Conservation (phyloP, 73 alveolate genomes). For the Paraurostyla sp. region DNA sequence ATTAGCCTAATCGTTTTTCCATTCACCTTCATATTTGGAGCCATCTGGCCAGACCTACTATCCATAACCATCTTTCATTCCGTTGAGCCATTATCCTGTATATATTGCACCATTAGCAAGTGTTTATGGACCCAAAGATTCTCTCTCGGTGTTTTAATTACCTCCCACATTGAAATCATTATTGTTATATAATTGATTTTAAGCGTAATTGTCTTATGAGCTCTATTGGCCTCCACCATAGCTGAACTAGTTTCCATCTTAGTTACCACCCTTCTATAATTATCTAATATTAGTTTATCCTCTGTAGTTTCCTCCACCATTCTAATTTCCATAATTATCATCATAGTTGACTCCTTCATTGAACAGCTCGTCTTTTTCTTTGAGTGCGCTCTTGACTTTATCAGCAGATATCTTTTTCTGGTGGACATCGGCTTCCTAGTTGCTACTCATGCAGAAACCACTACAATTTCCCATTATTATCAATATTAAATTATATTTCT, state of each 20-base stretch:
- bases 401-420: conserved; percentile 39
- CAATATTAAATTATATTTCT: not conserved
- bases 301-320: not conserved
- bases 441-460: conserved; percentile 52
- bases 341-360: conserved; percentile 17
- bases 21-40: conserved; percentile 89
- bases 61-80: conserved; percentile 86
- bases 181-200: not conserved
- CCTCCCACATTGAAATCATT: not conserved
- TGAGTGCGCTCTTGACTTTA: conserved; percentile 43
- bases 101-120: conserved; percentile 78
- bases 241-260: not conserved
- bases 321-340: not conserved
- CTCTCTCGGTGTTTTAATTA: conserved; percentile 19
- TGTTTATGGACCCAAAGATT: conserved; percentile 38
- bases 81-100: conserved; percentile 88
- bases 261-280: not conserved
- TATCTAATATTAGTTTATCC: not conserved
- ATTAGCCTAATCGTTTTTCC: conserved; percentile 86
- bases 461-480: conserved; percentile 55
- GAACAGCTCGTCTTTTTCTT: conserved; percentile 43
- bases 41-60: conserved; percentile 90
- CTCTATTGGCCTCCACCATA: not conserved
- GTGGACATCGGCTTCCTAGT: conserved; percentile 34
- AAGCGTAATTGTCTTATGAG: not conserved